A percentile compares a stretch with the other conserved stretches of the same genome.
These are phyloP conservation scores for Teunomyces barrocoloradensis DNA, from an alignment of 805 yeast genomes.

Conservation along the genomic window DNA sequence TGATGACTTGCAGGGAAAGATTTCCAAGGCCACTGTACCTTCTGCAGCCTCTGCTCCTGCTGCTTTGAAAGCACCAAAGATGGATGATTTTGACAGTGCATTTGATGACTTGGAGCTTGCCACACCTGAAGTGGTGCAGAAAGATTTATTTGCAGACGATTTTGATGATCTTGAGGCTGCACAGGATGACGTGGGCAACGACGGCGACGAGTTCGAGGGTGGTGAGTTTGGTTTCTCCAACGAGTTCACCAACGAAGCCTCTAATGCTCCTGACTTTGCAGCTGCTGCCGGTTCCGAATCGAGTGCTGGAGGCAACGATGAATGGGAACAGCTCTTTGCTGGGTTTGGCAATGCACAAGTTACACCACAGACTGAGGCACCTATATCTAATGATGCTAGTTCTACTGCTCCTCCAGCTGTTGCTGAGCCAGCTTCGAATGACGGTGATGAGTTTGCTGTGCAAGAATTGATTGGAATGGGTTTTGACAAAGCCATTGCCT, in stretches of 20 bases:
- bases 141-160: constrained; percentile 37
- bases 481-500: constrained; percentile 62
- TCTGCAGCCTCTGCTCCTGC: not conserved
- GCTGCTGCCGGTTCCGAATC: constrained; percentile 8
- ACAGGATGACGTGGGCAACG: constrained; percentile 20
- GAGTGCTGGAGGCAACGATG: constrained; percentile 49
- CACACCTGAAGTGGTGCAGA: constrained; percentile 9
- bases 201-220: constrained; percentile 26
- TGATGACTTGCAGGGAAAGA: constrained; percentile 19
- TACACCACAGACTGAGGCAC: constrained; percentile 12
- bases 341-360: constrained; percentile 64
- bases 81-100: constrained; percentile 34
- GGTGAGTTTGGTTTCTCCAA: constrained; percentile 23
- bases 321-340: constrained; percentile 93
- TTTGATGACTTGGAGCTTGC: constrained; percentile 41
- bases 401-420: constrained; percentile 7
- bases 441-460: constrained; percentile 53
- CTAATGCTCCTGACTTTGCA: constrained; percentile 13
- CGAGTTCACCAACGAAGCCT: constrained; percentile 24
- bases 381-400: constrained; percentile 12
- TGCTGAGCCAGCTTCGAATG: constrained; percentile 25
- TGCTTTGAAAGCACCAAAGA: not conserved
- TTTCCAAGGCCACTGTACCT: not conserved
- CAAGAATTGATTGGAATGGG: constrained; percentile 88
- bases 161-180: constrained; percentile 39